These are phyloP conservation scores for Cucurbita pepo DNA, from an alignment of 306 rosid species.

Conservation along the genomic window DNA sequence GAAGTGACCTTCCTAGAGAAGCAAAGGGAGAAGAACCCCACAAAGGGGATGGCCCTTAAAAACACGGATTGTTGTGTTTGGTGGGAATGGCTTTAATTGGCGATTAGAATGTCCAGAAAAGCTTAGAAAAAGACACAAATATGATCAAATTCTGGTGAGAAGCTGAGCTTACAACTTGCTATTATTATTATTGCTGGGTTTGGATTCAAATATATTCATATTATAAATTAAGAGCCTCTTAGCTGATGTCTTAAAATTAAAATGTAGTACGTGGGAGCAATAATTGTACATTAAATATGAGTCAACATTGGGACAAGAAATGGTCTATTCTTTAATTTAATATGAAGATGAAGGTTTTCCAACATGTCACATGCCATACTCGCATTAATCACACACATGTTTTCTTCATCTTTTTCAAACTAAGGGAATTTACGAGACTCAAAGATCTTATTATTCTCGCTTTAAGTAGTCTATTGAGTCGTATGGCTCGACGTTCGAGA, in stretches of 20 bases:
- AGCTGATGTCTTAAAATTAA: slow-evolving; percentile 14
- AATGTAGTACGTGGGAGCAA: slow-evolving; percentile 3
- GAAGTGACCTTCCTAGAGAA: neutral
- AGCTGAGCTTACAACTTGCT: slow-evolving; percentile 33
- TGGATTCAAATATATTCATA: neutral
- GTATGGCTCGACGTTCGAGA: slow-evolving; percentile 12
- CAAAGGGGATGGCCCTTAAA: neutral
- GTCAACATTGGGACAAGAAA: slow-evolving; percentile 31
- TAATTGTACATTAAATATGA: slow-evolving; percentile 5
- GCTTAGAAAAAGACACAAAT: slow-evolving; percentile 22
- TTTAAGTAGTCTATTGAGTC: neutral
- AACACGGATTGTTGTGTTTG: neutral
- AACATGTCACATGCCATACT: slow-evolving; percentile 75
- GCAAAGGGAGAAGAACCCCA: neutral
- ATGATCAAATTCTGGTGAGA: slow-evolving; percentile 20
- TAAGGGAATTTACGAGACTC: slow-evolving; percentile 26
- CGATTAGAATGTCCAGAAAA: slow-evolving; percentile 25
- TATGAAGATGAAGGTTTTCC: slow-evolving; percentile 22
- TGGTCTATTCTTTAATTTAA: slow-evolving; percentile 31
- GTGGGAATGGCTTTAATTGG: neutral
- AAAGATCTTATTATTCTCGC: slow-evolving; percentile 21
- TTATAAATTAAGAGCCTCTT: slow-evolving; percentile 13
- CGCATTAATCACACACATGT: slow-evolving; percentile 26
- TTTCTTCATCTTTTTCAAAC: neutral
- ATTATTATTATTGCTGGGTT: neutral